Base-by-base conservation (phyloP, 2,329 filamentous ascomycete genomes). In the Diaporthe amygdali region DNA sequence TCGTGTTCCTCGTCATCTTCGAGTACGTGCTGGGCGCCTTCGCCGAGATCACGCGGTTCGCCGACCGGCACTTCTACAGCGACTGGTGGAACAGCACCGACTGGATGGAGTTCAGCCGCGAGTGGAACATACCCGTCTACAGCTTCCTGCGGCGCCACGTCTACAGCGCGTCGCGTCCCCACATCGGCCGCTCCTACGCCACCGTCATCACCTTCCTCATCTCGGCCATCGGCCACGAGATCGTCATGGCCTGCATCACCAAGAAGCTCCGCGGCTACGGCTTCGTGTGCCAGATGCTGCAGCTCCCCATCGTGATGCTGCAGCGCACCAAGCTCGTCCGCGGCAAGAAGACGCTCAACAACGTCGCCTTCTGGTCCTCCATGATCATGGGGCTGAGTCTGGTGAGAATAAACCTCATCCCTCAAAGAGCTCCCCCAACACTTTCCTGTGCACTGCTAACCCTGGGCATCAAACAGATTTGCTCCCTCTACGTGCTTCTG, bases 51-150 rank as follows among this genome's bases (percentile, higher is more conserved):
- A 97, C 95, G 22, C 89, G 92, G 76, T 98, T 98, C 81, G 96
- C 93, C 66, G 96, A 98, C 81, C 91, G 96, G 49, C 94, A 96
- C 81, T 98, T 98, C 84, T 99, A 98, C 84, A 86, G 86, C 64
- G 90, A 92, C 83, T 92, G 90, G 89, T 92, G 91, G 91, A 93
- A 93, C 82, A 91, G 88, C 76, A 93, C 92, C 75, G 93, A 96
- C 85, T 96, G 94, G 95, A 92, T 98, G 80, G 95, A 98, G 82
- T 99, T 98, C 83, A 95, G 92, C 14, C 91, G 95, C 75, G 94
- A 98, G 84, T 98, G 96, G 96, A 98, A 98, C 80, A 90, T 97
- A n/a, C 96, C 96, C 54, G 96, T 98, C 8, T 96, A 98, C 83
- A 93, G 95, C 79, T 99, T 98, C 84, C 92, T 98, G 77, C 92